Conservation (phyloP, 805 yeast genomes). For the Candida pseudofarinosa region DNA sequence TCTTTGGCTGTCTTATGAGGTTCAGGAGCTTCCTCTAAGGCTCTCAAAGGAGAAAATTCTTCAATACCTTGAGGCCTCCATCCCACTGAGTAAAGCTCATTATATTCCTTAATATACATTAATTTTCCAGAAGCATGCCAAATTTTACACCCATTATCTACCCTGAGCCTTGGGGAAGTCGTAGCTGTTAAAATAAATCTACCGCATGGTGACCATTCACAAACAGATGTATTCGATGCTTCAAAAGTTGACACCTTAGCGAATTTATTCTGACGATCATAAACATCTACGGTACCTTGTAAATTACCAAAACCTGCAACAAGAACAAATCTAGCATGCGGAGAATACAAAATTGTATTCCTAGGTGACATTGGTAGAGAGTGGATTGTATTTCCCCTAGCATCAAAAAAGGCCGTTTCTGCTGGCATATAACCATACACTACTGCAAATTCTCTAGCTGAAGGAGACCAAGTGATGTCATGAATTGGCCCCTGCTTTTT, state of each 20-base stretch:
- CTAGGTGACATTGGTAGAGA: constrained; percentile 83
- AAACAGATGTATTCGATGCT: constrained; percentile 93
- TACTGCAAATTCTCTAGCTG: constrained; percentile 94
- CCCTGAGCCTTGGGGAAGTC: constrained; percentile 93
- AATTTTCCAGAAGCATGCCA: constrained; percentile 91
- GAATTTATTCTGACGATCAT: constrained; percentile 87
- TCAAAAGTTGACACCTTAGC: constrained; percentile 74
- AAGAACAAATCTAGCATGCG: constrained; percentile 85
- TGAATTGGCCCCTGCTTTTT: constrained; percentile 96
- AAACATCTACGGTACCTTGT: constrained; percentile 93
- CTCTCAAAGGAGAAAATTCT: constrained; percentile 52
- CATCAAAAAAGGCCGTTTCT: constrained; percentile 88
- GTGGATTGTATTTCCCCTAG: constrained; percentile 84
- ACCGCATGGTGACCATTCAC: constrained; percentile 98
- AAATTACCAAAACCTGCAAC: constrained; percentile 98
- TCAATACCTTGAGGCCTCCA: constrained; percentile 73
- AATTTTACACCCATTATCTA: constrained; percentile 88
- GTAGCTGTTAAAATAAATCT: constrained; percentile 91
- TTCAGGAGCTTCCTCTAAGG: constrained; percentile 52
- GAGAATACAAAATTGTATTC: constrained; percentile 87
- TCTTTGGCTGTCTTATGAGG: constrained; percentile 72
- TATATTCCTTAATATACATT: constrained; percentile 71
- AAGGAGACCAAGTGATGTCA: constrained; percentile 96
- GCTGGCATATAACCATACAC: constrained; percentile 98
- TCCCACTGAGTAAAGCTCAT: constrained; percentile 72